Evolutionary conservation across 2,329 filamentous ascomycete genomes (phyloP), one percentile per base, ranked within the genome.

Genomic region (Ophiostoma novo-ulmi): DNA sequence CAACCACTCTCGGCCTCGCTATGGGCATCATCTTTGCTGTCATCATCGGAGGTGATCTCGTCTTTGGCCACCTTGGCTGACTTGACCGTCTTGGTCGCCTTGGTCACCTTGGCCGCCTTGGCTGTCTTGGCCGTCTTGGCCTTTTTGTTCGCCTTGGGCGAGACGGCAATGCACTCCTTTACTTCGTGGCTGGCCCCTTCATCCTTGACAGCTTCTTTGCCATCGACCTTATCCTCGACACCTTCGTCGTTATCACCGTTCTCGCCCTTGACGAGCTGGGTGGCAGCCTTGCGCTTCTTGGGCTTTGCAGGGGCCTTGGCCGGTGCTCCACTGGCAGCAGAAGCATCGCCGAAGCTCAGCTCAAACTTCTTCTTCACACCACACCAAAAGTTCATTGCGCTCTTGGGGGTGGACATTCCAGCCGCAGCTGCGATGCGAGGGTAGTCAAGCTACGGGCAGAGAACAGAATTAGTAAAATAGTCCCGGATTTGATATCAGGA

Each of bases 361-460:
- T 67, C 48, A 3, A 72, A 69, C 65, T 71, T 72, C 70, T 68
- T 69, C 22, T 63, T 39, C 61, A 73, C 55, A 10, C 66, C 68
- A 31, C n/a, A 70, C 72, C 71, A 72, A 0, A 68, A 35, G n/a
- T 73, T 68, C 55, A 44, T 52, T 58, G 58, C 71, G 17, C 58
- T 8, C 52, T 72, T 70, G 20, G 70, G 26, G 0, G 20, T 48
- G 11, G 55, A 3, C 39, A 72, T 35, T 7, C 69, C 70, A 14
- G 69, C 70, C 0, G 61, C 70, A 3, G 17, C 3, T 10, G 68
- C 66, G 5, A 73, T 55, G 14, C 65, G 68, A 39, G 61, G 6
- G 13, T 71, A 70, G 70, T 73, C 71, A 8, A 73, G 3, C 72
- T 58, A 22, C 3, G 14, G 39, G 8, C 39, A 44, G 39, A 17